Conservation (phyloP, 805 yeast genomes). For the Ogataea corticis region DNA sequence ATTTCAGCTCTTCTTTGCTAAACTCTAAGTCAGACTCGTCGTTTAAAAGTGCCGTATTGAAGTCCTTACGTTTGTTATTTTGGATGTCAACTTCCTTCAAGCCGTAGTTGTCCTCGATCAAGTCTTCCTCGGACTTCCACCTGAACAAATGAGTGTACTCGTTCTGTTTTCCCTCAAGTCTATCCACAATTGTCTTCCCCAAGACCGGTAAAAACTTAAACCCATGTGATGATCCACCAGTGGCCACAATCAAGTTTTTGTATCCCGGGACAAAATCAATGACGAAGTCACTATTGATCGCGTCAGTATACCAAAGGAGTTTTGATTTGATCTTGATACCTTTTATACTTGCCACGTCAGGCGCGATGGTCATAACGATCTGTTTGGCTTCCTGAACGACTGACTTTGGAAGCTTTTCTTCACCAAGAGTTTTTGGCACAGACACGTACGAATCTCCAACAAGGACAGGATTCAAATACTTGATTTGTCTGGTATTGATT, state of each 20-base stretch:
- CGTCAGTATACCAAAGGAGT: slow-evolving; percentile 24
- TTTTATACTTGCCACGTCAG: slow-evolving; percentile 16
- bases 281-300: slow-evolving; percentile 32
- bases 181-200: slow-evolving; percentile 41
- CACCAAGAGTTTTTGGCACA: slow-evolving; percentile 13
- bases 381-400: slow-evolving; percentile 20
- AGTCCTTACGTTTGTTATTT: no score
- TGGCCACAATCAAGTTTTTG: slow-evolving; percentile 38
- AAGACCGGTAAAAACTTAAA: slow-evolving; percentile 48
- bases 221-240: slow-evolving; percentile 51
- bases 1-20: no score
- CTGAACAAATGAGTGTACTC: no score
- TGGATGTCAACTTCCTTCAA: no score
- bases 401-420: slow-evolving; percentile 16
- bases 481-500: slow-evolving; percentile 16
- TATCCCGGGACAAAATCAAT: slow-evolving; percentile 40
- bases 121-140: no score
- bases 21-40: no score
- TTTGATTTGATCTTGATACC: slow-evolving; percentile 11
- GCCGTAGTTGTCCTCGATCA: no score
- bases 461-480: slow-evolving; percentile 13
- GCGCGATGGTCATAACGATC: slow-evolving; percentile 14
- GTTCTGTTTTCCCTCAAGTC: slow-evolving; percentile 28
- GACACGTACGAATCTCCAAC: slow-evolving; percentile 11
- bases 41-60: no score